Evolutionary conservation across 164 flowering plant species (phyloP), one percentile per base, ranked within the genome.

Genomic region (Nelumbo lutea): DNA sequence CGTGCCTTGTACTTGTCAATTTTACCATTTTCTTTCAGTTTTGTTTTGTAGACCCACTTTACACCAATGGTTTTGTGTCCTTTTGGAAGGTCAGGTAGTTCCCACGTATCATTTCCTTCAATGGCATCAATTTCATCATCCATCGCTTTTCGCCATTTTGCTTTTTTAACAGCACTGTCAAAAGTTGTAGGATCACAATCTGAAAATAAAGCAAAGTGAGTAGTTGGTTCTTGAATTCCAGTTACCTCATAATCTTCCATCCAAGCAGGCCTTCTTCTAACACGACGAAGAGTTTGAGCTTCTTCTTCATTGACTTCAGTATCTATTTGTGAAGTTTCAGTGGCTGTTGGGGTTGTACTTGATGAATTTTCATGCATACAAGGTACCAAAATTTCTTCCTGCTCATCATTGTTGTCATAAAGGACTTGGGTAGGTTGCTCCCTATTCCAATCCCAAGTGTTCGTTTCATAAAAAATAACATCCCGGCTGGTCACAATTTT

Each of bases 31-130:
- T 0, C 56, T 13, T 62, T 62, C 38, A n/a, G 7, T 38, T 63
- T 70, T 55, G 45, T 38, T 47, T 70, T 70, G 62, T 13, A 70
- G 6, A 70, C 67, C 67, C 73, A 70, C 52, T 70, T 70, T 45
- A 70, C 52, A 55, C 62, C 67, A 44, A 70, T 70, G 10, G 56
- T 45, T 45, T 70, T 63, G 13, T 15, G 43, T 0, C 53, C 48
- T 42, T 62, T 52, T 2, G 67, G 72, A n/a, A 52, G 47, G 15
- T 62, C 53, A 70, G 45, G 2, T 5, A 60, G 15, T 41, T 51
- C 51, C 61, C 67, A 52, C 42, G 72, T 70, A 15, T 56, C 62
- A 62, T 62, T 64, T 44, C 46, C 55, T 13, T 70, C 50, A 43
- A 70, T 62, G 67, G 61, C 42, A 7, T 55, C 67, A 9, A 62